phyloP scores from a whole-genome alignment of 352 stramenopile genomes.

The Pythium plurisporium region DNA sequence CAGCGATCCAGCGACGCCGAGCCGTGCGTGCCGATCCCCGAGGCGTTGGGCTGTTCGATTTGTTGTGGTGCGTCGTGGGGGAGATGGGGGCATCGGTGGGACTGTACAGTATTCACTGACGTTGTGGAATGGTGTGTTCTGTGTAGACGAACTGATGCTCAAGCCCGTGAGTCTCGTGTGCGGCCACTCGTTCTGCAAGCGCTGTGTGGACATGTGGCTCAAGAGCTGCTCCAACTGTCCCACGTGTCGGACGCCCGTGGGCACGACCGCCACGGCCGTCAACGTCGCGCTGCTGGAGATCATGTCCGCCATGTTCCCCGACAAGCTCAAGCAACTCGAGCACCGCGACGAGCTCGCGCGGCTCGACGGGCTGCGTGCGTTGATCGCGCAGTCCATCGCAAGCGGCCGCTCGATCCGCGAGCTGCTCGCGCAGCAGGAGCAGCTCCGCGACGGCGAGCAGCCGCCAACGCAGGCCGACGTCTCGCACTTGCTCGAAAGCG shows the following conservation, averaged over 20 bases:
- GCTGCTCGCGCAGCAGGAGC: conserved; percentile 22
- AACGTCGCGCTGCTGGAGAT: conserved; percentile 37
- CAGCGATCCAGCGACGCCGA: background rate
- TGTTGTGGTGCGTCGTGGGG: conserved; percentile 44
- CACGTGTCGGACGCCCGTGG: conserved; percentile 30
- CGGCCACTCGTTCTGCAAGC: conserved; percentile 46
- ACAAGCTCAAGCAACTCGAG: conserved; percentile 26
- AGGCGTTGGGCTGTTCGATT: conserved; percentile 32
- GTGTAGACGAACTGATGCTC: conserved; percentile 41
- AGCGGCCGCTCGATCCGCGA: conserved; percentile 25
- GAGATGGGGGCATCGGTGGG: no score
- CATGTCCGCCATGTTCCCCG: conserved; percentile 27
- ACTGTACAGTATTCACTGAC: background rate
- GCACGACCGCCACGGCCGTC: conserved; percentile 4
- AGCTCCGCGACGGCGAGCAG: conserved; percentile 1
- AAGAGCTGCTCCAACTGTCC: conserved; percentile 33
- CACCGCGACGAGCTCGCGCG: conserved; percentile 27
- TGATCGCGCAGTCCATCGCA: conserved; percentile 28
- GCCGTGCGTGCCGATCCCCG: conserved; percentile 22
- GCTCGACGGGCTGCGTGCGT: conserved; percentile 23
- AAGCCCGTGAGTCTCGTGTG: conserved; percentile 36
- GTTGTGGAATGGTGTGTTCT: background rate
- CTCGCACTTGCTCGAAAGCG: conserved; percentile 28
- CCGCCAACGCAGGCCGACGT: conserved; percentile 24
- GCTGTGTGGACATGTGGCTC: conserved; percentile 40